These are phyloP conservation scores for Paraconiothyrium sp. DNA, from an alignment of 2,329 filamentous ascomycete genomes.

Conservation along the genomic window DNA sequence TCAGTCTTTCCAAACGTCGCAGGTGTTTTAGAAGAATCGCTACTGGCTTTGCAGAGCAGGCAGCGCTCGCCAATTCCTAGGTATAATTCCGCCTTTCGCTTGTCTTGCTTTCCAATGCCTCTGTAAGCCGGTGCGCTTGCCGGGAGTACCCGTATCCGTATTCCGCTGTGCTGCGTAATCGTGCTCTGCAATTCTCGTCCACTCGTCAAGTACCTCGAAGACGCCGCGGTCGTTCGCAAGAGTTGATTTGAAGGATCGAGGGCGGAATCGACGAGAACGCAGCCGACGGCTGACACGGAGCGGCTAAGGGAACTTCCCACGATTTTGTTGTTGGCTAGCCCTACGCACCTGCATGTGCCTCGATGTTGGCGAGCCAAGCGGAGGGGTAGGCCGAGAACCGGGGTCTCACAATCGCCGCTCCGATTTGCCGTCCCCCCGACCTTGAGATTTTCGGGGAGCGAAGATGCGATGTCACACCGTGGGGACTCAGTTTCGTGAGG, in stretches of 20 bases:
- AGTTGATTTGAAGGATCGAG: neutral
- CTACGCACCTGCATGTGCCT: slow-evolving; percentile 2
- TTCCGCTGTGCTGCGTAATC: slow-evolving; percentile 21
- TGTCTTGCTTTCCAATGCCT: slow-evolving; percentile 11
- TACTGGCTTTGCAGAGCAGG: neutral
- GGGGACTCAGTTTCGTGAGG: neutral
- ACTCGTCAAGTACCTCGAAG: neutral
- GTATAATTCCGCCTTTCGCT: slow-evolving; percentile 21
- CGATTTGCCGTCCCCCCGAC: slow-evolving; percentile 8
- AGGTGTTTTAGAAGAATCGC: neutral
- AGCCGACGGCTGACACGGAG: neutral
- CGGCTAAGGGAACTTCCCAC: neutral
- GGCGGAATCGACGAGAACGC: neutral
- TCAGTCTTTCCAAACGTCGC: neutral
- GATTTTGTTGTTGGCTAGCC: neutral
- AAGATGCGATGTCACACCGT: neutral
- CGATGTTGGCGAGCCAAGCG: slow-evolving; percentile 2
- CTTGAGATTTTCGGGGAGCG: neutral
- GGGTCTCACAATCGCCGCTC: slow-evolving; percentile 1
- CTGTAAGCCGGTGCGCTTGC: slow-evolving; percentile 36
- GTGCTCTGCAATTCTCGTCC: neutral
- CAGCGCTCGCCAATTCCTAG: slow-evolving; percentile 31
- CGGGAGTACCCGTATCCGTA: slow-evolving; percentile 30
- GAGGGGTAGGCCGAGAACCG: slow-evolving; percentile 8
- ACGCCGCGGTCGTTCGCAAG: neutral